Evolutionary conservation across 805 yeast genomes (phyloP).

Genomic region (Saturnispora mendoncae): DNA sequence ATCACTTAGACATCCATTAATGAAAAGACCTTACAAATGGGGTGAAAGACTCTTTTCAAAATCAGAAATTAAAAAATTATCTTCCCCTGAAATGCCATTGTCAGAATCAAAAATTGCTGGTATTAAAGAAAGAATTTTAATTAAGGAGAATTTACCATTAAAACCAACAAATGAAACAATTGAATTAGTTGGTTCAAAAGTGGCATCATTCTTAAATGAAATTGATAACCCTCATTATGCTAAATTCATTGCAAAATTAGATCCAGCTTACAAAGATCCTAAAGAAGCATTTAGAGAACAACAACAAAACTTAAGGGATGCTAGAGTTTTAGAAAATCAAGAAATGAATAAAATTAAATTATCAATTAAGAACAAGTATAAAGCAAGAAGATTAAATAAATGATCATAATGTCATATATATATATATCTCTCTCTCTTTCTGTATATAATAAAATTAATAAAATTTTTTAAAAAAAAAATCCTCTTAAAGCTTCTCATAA

Average conservation of each 20-base stretch:
- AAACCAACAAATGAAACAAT: constrained; percentile 35
- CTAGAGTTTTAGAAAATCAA: constrained; percentile 18
- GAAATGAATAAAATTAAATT: constrained; percentile 17
- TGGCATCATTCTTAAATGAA: constrained; percentile 29
- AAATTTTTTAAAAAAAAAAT: not conserved
- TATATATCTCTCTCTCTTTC: not conserved
- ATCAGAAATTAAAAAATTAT: constrained; percentile 51
- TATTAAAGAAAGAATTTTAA: constrained; percentile 42
- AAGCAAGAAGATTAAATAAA: constrained; percentile 15
- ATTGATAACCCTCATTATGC: constrained; percentile 27
- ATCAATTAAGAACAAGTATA: constrained; percentile 17
- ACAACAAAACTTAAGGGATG: constrained; percentile 17
- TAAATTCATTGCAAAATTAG: constrained; percentile 21
- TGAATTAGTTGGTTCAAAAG: constrained; percentile 36
- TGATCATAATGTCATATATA: not conserved
- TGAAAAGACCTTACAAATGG: constrained; percentile 49
- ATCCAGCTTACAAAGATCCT: constrained; percentile 19
- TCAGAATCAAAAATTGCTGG: constrained; percentile 53
- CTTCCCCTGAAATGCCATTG: constrained; percentile 72
- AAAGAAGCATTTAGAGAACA: constrained; percentile 16
- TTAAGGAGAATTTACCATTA: constrained; percentile 36
- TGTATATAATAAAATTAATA: no score
- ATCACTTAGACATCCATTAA: constrained; percentile 69
- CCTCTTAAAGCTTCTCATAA: constrained; percentile 71
- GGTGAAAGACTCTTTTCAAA: constrained; percentile 46